Base-by-base conservation (phyloP, 345 rosid genomes). In the Chamaenerion angustifolium region DNA sequence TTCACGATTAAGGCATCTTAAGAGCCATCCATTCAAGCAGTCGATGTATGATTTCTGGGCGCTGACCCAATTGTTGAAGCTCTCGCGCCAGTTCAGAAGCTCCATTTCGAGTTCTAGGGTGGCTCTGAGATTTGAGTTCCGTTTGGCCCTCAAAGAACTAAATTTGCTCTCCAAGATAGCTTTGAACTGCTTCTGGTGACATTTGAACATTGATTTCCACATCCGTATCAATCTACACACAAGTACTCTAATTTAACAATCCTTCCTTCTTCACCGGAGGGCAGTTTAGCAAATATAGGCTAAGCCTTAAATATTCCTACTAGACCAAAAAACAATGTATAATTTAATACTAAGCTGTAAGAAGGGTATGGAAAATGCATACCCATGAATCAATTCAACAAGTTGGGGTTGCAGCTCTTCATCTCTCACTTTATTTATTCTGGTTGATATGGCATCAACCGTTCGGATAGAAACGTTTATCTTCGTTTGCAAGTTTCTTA, bases 121-220 rank as follows among this genome's bases (percentile, higher is more conserved):
- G 18, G 93, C 87, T 75, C 77, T 80, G 53, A 90, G 58, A 46
- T 88, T 82, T 0, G 89, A 76, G 59, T 86, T 95, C 64, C 71
- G 68, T 43, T 82, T 85, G 44, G 85, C 87, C 57, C 66, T 83
- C 16, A 86, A 74, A 57, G 72, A 67, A 12, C 66, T 79, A 54
- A 67, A 67, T 64, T 80, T 86, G 76, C 95, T 82, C 71, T 83
- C 96, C 93, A 78, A 76, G 48, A 86, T 76, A n/a, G 87, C 92
- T 53, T 72, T 86, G 55, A 86, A 75, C 73, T 90, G 98, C 66
- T 83, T 90, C 71, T 86, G 86, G 62, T 90, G 98, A 71, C 98
- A 90, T 61, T 71, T 81, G 14, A 79, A 81, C 81, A 90, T 90
- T 23, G 93, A 79, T 60, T 77, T 83, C 98, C 98, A 90, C 98